Conservation (phyloP, 2,329 filamentous ascomycete species). For the Microdochium bolleyi region DNA sequence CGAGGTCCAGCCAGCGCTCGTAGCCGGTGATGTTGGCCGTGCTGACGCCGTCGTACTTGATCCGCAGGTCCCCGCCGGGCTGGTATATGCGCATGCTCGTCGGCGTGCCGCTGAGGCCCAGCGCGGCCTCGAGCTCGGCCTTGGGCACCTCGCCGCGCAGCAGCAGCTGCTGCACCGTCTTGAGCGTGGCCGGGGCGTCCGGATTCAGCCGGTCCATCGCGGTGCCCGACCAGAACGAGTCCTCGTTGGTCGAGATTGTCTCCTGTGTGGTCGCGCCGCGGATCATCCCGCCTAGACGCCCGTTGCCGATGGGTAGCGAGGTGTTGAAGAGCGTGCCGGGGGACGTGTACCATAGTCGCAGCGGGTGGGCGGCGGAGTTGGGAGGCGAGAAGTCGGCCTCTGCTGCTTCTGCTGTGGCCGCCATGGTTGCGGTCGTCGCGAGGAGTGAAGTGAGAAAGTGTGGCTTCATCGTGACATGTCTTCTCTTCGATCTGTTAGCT, state of each 20-base stretch:
- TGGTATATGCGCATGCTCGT: constrained; percentile 29
- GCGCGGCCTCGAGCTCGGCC: constrained; percentile 18
- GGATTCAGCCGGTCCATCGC: constrained; percentile 28
- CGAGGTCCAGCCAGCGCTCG: constrained; percentile 20
- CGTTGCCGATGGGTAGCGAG: constrained; percentile 35
- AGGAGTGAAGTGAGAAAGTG: too few species aligned
- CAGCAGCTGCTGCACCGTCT: constrained; percentile 25
- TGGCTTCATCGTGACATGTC: too few species aligned
- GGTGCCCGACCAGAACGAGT: constrained; percentile 34
- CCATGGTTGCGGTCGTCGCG: background rate
- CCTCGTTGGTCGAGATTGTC: constrained; percentile 34
- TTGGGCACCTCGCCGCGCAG: constrained; percentile 15
- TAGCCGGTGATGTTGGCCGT: constrained; percentile 7
- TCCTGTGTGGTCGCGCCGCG: constrained; percentile 25
- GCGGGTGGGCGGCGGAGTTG: background rate
- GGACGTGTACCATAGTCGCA: background rate
- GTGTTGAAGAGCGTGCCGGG: background rate
- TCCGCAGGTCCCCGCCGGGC: constrained; percentile 14
- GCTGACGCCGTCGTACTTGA: constrained; percentile 8
- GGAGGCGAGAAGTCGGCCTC: background rate
- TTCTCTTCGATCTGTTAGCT: too few species aligned
- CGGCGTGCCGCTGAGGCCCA: constrained; percentile 26
- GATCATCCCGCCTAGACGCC: constrained; percentile 28
- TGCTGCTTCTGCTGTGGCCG: background rate
- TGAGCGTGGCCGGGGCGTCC: constrained; percentile 22